phyloP scores from a whole-genome alignment of 768 basidiomycete species.

The Rubroboletus pulcherrimus region DNA sequence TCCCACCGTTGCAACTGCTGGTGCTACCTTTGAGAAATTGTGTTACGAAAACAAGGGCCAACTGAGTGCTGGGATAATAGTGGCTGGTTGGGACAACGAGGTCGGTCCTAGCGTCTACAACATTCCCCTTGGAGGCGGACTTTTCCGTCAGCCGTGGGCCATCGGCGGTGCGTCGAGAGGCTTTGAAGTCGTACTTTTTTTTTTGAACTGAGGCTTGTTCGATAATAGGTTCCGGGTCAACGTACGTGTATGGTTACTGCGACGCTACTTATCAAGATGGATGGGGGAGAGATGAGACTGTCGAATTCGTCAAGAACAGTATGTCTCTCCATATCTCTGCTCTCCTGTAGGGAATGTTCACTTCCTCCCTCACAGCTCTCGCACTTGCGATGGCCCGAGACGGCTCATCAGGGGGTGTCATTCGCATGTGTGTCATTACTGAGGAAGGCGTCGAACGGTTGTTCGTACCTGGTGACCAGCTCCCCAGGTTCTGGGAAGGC shows the following conservation, averaged over 20 bases:
- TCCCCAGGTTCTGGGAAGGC: constrained; percentile 90
- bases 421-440: constrained; percentile 96
- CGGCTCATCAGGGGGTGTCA: constrained; percentile 95
- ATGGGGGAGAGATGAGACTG: constrained; percentile 84
- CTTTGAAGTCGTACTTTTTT: background rate
- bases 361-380: constrained; percentile 53
- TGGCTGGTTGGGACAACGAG: constrained; percentile 96
- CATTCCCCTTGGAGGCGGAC: constrained; percentile 92
- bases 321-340: constrained; percentile 41
- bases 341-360: constrained; percentile 2
- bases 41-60: constrained; percentile 94
- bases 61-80: constrained; percentile 91
- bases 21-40: constrained; percentile 77
- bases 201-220: background rate
- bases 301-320: constrained; percentile 97
- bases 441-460: constrained; percentile 87
- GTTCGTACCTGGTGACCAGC: constrained; percentile 87
- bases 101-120: constrained; percentile 92
- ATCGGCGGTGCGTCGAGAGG: constrained; percentile 71
- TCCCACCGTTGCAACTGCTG: constrained; percentile 79
- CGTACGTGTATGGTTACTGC: constrained; percentile 98
- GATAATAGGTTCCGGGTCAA: constrained; percentile 80
- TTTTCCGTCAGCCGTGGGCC: constrained; percentile 98
- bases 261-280: constrained; percentile 96
- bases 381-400: constrained; percentile 96